Percentiles rank a stretch among this genome's conserved stretches.
Evolutionary conservation across 1,284 basidiomycete species (phyloP).

Genomic region (Caloboletus firmus): DNA sequence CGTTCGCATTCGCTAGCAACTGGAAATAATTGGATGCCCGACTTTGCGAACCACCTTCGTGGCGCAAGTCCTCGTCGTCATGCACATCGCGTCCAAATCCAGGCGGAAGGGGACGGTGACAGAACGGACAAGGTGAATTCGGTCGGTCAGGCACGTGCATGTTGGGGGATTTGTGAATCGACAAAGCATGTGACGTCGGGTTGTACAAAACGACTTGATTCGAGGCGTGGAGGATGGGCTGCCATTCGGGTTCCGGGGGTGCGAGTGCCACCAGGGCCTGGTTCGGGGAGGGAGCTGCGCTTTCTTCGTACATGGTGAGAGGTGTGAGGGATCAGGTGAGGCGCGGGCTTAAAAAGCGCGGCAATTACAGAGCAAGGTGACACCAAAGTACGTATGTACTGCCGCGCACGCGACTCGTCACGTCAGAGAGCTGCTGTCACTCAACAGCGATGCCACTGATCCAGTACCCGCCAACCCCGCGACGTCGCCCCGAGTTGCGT

Average conservation of each 20-base stretch:
- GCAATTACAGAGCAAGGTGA: not conserved
- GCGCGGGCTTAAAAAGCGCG: not conserved
- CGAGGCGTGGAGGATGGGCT: slow-evolving; percentile 71
- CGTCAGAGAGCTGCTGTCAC: not conserved
- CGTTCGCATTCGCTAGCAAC: slow-evolving; percentile 66
- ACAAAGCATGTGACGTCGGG: slow-evolving; percentile 79
- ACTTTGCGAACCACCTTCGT: slow-evolving; percentile 38
- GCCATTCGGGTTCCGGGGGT: slow-evolving; percentile 48
- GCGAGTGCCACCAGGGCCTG: slow-evolving; percentile 32
- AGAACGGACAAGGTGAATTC: slow-evolving; percentile 62
- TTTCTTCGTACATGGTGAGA: slow-evolving; percentile 32
- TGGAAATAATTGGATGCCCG: slow-evolving; percentile 75
- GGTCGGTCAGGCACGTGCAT: slow-evolving; percentile 25
- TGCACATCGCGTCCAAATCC: slow-evolving; percentile 25
- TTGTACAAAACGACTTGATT: slow-evolving; percentile 90
- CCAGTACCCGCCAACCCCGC: not conserved
- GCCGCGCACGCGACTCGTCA: slow-evolving; percentile 8
- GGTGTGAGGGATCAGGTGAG: not conserved
- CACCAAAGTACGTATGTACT: slow-evolving; percentile 1
- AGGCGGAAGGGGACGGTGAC: slow-evolving; percentile 56
- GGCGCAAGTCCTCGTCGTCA: slow-evolving; percentile 25
- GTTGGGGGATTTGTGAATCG: slow-evolving; percentile 51
- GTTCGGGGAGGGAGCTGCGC: slow-evolving; percentile 31
- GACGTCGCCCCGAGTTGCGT: not conserved
- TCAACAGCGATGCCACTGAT: not conserved